Evolutionary conservation across 2,329 filamentous ascomycete species (phyloP).

Genomic region (Pseudocercospora vitis): DNA sequence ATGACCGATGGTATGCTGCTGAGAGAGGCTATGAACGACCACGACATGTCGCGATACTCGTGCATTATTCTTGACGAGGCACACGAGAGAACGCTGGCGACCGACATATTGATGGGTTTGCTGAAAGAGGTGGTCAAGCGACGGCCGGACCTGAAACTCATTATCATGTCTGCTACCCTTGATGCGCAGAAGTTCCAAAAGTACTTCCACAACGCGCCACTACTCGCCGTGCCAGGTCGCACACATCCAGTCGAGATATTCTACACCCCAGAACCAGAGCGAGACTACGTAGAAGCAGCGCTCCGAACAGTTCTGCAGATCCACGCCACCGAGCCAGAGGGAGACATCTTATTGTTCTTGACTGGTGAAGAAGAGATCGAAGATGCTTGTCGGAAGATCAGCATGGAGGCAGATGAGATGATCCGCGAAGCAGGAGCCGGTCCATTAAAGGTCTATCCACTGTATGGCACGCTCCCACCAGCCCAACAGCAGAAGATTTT

Average conservation of each 20-base stretch:
- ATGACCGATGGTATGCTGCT: slow-evolving; percentile 99
- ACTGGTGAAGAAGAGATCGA: slow-evolving; percentile 99
- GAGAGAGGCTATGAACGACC: slow-evolving; percentile 94
- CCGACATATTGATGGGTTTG: slow-evolving; percentile 95
- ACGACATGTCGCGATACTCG: slow-evolving; percentile 86
- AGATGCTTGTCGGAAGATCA: slow-evolving; percentile 89
- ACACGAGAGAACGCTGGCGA: slow-evolving; percentile 94
- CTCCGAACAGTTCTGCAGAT: slow-evolving; percentile 95
- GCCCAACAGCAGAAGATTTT: slow-evolving; percentile 86
- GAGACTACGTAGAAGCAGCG: slow-evolving; percentile 94
- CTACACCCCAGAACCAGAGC: slow-evolving; percentile 93
- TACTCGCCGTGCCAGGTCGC: slow-evolving; percentile 90
- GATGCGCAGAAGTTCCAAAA: slow-evolving; percentile 97
- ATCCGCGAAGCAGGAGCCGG: slow-evolving; percentile 87
- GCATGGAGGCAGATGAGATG: slow-evolving; percentile 87
- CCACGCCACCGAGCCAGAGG: slow-evolving; percentile 86
- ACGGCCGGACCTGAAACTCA: slow-evolving; percentile 89
- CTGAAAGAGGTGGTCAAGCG: slow-evolving; percentile 84
- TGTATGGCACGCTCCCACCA: slow-evolving; percentile 91
- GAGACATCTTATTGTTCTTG: slow-evolving; percentile 90
- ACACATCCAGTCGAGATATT: slow-evolving; percentile 98
- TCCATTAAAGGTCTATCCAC: slow-evolving; percentile 83
- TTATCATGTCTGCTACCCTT: slow-evolving; percentile 97
- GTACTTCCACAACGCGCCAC: slow-evolving; percentile 92
- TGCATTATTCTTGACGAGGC: slow-evolving; percentile 98